These are phyloP conservation scores for Saccharomyces hybrid DNA, from an alignment of 1,139 yeast genomes.

Conservation along the genomic window DNA sequence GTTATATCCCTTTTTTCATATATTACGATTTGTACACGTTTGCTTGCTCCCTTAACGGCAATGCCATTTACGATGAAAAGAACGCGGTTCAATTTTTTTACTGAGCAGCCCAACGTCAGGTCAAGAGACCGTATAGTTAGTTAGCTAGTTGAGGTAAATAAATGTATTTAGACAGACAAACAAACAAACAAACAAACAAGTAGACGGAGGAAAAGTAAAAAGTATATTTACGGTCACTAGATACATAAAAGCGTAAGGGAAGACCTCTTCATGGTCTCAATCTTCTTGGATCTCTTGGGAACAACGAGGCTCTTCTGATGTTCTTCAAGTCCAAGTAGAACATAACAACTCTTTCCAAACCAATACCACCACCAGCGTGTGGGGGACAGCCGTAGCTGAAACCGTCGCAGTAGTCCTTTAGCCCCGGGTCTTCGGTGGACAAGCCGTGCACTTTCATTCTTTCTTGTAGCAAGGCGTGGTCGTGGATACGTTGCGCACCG, in stretches of 20 bases:
- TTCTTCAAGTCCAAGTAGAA: slow-evolving; percentile 93
- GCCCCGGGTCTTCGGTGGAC: slow-evolving; percentile 72
- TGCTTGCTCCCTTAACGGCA: too few relatives aligned
- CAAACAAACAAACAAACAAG: not conserved
- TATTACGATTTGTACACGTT: too few relatives aligned
- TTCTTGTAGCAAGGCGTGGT: slow-evolving; percentile 69
- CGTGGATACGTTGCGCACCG: slow-evolving; percentile 99
- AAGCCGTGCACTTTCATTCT: slow-evolving; percentile 81
- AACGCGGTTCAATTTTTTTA: too few relatives aligned
- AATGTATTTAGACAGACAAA: not conserved
- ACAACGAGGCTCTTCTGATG: slow-evolving; percentile 92
- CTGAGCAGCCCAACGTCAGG: too few relatives aligned
- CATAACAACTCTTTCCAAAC: slow-evolving; percentile 97
- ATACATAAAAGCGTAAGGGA: not conserved
- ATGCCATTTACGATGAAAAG: too few relatives aligned
- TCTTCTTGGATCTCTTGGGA: slow-evolving; percentile 98
- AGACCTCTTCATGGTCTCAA: slow-evolving; percentile 56
- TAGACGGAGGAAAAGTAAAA: not conserved
- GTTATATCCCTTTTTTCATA: too few relatives aligned
- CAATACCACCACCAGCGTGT: slow-evolving; percentile 99
- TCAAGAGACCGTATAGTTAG: not conserved
- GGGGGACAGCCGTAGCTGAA: slow-evolving; percentile 95
- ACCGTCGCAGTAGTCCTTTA: slow-evolving; percentile 85
- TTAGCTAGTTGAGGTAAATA: not conserved
- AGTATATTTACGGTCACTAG: not conserved